Evolutionary conservation across 805 yeast species (phyloP).

Genomic region (Yarrowia divulgata): DNA sequence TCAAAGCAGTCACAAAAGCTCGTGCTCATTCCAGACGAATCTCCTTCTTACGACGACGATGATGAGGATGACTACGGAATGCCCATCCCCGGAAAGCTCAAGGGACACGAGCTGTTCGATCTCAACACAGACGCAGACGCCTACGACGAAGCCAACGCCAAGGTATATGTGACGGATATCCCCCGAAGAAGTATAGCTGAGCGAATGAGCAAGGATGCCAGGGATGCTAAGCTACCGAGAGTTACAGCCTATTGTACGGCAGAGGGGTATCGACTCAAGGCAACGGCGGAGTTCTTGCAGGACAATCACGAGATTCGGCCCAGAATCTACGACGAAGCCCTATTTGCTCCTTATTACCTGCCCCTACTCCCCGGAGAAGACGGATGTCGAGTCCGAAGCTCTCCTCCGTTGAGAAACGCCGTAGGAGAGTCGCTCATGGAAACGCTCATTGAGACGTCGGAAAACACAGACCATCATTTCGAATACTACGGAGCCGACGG

Average conservation of each 20-base stretch:
- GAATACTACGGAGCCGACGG: conserved; percentile 59
- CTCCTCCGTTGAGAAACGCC: conserved; percentile 46
- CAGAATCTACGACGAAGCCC: conserved; percentile 87
- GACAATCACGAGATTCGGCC: conserved; percentile 84
- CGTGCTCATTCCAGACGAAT: conserved; percentile 72
- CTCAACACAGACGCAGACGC: conserved; percentile 36
- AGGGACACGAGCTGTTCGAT: conserved; percentile 33
- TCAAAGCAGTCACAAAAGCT: conserved; percentile 86
- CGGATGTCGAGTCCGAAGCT: conserved; percentile 50
- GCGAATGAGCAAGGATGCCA: conserved; percentile 55
- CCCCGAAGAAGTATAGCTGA: conserved; percentile 47
- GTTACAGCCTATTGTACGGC: conserved; percentile 93
- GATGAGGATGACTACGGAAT: conserved; percentile 44
- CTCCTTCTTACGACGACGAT: conserved; percentile 43
- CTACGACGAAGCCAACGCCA: conserved; percentile 57
- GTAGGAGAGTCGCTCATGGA: conserved; percentile 65
- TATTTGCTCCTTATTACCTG: conserved; percentile 85
- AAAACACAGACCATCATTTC: conserved; percentile 88
- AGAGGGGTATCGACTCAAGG: conserved; percentile 74
- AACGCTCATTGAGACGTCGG: conserved; percentile 76
- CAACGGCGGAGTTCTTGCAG: conserved; percentile 68
- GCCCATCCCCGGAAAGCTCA: conserved; percentile 39
- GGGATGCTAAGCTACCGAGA: conserved; percentile 73
- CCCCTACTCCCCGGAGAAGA: conserved; percentile 83
- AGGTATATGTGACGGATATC: conserved; percentile 48